Conservation (phyloP, 805 yeast species). For the Ogataea corticis region DNA sequence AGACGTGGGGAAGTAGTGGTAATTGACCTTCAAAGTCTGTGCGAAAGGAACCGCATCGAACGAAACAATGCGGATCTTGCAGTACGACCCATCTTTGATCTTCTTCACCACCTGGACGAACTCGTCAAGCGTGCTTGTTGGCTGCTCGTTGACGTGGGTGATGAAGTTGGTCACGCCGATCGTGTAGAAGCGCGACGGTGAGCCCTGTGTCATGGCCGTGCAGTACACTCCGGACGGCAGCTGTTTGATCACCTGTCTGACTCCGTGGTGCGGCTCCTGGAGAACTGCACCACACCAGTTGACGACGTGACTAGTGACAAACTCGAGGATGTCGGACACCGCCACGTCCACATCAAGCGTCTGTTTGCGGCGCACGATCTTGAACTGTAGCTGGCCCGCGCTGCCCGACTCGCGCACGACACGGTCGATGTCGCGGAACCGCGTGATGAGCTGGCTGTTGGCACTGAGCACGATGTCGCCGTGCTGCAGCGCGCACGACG, state of each 20-base stretch:
- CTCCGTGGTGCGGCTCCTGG: slow-evolving; percentile 92
- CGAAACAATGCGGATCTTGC: slow-evolving; percentile 76
- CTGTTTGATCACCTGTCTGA: slow-evolving; percentile 74
- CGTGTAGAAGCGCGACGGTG: slow-evolving; percentile 84
- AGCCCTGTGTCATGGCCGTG: slow-evolving; percentile 71
- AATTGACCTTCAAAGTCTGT: slow-evolving; percentile 79
- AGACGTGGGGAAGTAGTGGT: slow-evolving; percentile 82
- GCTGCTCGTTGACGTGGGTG: slow-evolving; percentile 81
- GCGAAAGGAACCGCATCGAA: slow-evolving; percentile 89
- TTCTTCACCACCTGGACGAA: slow-evolving; percentile 66
- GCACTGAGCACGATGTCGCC: slow-evolving; percentile 82
- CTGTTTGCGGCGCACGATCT: slow-evolving; percentile 70
- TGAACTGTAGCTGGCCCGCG: slow-evolving; percentile 45
- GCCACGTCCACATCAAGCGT: slow-evolving; percentile 62
- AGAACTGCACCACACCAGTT: slow-evolving; percentile 83
- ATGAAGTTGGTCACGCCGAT: slow-evolving; percentile 79
- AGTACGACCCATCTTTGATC: slow-evolving; percentile 78
- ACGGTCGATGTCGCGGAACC: slow-evolving; percentile 61
- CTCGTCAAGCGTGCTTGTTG: slow-evolving; percentile 67
- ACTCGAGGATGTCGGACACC: slow-evolving; percentile 57
- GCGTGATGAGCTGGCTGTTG: slow-evolving; percentile 62
- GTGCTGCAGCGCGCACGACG: slow-evolving; percentile 40
- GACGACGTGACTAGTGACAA: slow-evolving; percentile 65
- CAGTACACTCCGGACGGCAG: slow-evolving; percentile 86
- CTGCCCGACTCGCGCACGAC: slow-evolving; percentile 38